Evolutionary conservation across 2,329 filamentous ascomycete genomes (phyloP).

Genomic region (Xylaria polymorpha): DNA sequence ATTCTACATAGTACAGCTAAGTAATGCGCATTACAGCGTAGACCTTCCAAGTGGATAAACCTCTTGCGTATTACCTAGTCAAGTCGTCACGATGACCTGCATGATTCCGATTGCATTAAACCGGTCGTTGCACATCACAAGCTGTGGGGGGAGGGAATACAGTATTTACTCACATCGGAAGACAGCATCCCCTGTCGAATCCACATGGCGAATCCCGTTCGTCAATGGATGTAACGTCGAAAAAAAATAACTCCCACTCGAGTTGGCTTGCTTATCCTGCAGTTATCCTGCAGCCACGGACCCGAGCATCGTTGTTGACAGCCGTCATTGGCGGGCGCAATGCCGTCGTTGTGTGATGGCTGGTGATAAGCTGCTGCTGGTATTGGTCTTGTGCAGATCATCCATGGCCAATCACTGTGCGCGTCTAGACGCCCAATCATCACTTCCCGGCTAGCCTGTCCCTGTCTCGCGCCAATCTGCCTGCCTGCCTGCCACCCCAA

Average conservation of each 20-base stretch:
- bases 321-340: constrained; percentile 43
- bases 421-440: constrained; percentile 57
- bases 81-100: constrained; percentile 27
- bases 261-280: constrained; percentile 25
- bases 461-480: constrained; percentile 38
- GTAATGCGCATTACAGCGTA: too few species aligned
- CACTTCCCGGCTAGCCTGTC: constrained; percentile 50
- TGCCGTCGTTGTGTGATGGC: constrained; percentile 49
- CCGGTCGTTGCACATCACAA: constrained; percentile 25
- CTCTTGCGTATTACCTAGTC: constrained; percentile 20
- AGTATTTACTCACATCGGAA: constrained; percentile 6
- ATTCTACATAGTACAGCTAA: constrained; percentile 21
- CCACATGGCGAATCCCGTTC: constrained; percentile 29
- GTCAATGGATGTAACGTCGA: constrained; percentile 20
- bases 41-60: constrained; percentile 40
- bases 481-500: too few species aligned
- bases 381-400: constrained; percentile 48
- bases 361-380: constrained; percentile 47
- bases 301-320: constrained; percentile 35
- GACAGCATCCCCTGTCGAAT: constrained; percentile 35
- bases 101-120: constrained; percentile 28
- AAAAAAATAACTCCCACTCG: constrained; percentile 11
- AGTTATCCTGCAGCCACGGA: constrained; percentile 42
- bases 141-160: constrained; percentile 37
- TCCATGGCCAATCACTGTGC: constrained; percentile 50